A percentile compares a stretch with the other conserved stretches of the same genome.
Conservation (phyloP, 169 alveolate genomes). For the Plasmodium vivax region DNA sequence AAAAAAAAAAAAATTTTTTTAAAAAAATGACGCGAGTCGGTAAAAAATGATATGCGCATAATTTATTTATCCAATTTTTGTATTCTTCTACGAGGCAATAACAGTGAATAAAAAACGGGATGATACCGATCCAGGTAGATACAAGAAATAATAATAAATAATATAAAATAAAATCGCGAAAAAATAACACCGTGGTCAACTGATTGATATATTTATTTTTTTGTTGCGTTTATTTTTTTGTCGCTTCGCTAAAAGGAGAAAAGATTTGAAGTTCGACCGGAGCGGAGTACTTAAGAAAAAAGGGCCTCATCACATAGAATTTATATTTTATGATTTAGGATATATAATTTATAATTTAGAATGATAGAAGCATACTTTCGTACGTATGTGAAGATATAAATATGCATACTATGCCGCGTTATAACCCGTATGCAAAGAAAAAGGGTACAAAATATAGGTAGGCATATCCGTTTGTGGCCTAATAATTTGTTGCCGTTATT, state of each 20-base stretch:
- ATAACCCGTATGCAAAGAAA: no score
- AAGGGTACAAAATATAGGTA: no score
- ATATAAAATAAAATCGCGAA: background rate
- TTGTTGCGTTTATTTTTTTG: background rate
- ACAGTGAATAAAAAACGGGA: background rate
- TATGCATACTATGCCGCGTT: no score
- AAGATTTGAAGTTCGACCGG: background rate
- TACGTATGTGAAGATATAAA: background rate
- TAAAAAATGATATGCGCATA: background rate
- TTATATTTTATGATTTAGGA: no score
- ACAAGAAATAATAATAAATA: background rate
- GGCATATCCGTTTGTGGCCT: background rate
- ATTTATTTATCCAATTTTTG: no score
- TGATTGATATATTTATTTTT: background rate
- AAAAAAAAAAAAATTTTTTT: no score
- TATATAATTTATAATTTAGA: no score
- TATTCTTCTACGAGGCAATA: background rate
- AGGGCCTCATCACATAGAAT: background rate
- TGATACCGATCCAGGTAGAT: background rate
- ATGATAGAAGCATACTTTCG: background rate
- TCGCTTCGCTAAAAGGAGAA: background rate
- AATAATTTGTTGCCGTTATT: background rate
- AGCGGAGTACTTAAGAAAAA: background rate
- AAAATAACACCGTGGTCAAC: background rate
- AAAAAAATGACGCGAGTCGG: background rate